Conservation (phyloP, 768 basidiomycete species). For the Megacollybia marginata region DNA sequence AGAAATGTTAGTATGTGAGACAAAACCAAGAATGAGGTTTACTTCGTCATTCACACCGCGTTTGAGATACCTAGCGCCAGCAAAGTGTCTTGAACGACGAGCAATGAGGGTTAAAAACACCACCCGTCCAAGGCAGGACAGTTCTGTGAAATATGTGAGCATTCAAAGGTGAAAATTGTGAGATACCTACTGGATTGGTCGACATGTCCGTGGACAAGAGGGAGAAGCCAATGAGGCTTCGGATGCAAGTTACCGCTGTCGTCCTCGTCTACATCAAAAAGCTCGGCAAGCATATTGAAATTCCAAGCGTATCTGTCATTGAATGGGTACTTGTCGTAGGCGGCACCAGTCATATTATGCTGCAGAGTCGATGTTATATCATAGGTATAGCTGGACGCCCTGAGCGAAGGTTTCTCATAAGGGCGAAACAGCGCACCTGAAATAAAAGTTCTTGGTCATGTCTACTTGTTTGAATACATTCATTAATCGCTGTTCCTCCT, state of each 20-base stretch:
- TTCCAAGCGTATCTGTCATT: constrained; percentile 96
- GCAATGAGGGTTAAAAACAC: constrained; percentile 95
- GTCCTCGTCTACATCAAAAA: constrained; percentile 42
- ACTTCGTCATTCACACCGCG: constrained; percentile 94
- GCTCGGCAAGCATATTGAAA: constrained; percentile 70
- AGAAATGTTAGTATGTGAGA: neutral
- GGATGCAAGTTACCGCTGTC: constrained; percentile 23
- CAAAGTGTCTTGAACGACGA: constrained; percentile 88
- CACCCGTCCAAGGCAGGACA: constrained; percentile 83
- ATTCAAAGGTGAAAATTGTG: neutral
- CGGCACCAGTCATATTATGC: constrained; percentile 69
- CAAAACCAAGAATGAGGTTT: constrained; percentile 1
- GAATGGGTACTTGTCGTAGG: constrained; percentile 52
- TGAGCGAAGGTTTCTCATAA: neutral
- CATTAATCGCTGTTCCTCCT: constrained; percentile 85
- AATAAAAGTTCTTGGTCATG: constrained; percentile 99
- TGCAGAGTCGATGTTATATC: constrained; percentile 96
- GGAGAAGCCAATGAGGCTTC: constrained; percentile 78
- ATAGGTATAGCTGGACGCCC: constrained; percentile 73
- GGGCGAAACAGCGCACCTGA: constrained; percentile 55
- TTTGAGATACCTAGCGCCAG: constrained; percentile 90
- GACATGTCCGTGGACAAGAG: constrained; percentile 91
- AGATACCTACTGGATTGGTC: constrained; percentile 87
- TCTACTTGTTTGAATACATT: constrained; percentile 95
- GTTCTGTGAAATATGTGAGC: constrained; percentile 44